Conservation (phyloP, 2,329 filamentous ascomycete species). For the Rhynchosporium secalis region DNA sequence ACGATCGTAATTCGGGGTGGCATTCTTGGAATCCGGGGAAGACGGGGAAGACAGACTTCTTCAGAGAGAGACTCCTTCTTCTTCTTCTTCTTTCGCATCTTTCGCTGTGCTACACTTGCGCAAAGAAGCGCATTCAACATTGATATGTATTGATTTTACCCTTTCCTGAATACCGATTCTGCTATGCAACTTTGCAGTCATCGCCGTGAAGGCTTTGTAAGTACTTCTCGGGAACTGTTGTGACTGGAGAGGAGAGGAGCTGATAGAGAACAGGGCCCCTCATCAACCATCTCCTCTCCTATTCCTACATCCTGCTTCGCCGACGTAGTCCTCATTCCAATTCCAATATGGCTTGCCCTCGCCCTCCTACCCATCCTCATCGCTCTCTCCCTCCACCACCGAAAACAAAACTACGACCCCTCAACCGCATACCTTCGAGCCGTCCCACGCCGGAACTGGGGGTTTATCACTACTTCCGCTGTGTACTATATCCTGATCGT, state of each 20-base stretch:
- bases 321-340: constrained; percentile 41
- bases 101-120: background rate
- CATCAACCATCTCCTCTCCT: constrained; percentile 38
- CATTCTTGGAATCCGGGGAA: background rate
- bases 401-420: constrained; percentile 29
- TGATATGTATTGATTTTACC: background rate
- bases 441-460: constrained; percentile 17
- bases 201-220: constrained; percentile 19
- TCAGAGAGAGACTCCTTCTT: background rate
- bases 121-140: background rate
- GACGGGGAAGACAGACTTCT: background rate
- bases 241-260: background rate
- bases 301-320: constrained; percentile 43
- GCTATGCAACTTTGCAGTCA: constrained; percentile 18
- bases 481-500: constrained; percentile 40
- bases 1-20: constrained; percentile 9
- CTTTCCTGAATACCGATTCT: background rate
- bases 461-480: constrained; percentile 22
- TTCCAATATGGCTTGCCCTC: constrained; percentile 41
- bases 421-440: constrained; percentile 30
- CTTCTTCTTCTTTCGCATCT: background rate
- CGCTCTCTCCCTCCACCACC: constrained; percentile 26
- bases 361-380: constrained; percentile 34
- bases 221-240: background rate
- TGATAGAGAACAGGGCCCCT: constrained; percentile 35